These are phyloP conservation scores for Atkinsonella texensis DNA, from an alignment of 2,329 filamentous ascomycete genomes.

Conservation along the genomic window DNA sequence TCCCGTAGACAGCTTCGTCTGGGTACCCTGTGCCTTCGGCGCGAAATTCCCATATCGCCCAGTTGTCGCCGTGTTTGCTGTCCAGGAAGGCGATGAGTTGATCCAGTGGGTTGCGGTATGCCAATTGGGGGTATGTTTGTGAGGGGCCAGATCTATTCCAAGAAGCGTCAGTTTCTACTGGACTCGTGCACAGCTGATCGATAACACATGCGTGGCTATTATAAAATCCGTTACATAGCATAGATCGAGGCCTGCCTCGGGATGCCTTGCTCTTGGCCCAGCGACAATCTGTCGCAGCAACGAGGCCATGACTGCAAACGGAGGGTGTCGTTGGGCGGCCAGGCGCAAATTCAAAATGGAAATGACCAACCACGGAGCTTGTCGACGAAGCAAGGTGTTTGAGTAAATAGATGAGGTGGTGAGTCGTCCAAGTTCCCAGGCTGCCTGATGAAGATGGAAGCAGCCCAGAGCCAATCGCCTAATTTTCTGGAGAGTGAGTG, in stretches of 20 bases:
- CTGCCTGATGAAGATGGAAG: too few relatives aligned
- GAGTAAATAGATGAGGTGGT: too few relatives aligned
- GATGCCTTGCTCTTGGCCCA: slow-evolving; percentile 69
- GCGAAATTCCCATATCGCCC: slow-evolving; percentile 97
- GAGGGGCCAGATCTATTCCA: slow-evolving; percentile 69
- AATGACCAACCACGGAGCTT: too few relatives aligned
- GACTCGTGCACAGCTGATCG: neutral
- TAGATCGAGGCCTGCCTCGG: slow-evolving; percentile 80
- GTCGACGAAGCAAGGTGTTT: too few relatives aligned
- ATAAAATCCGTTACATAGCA: slow-evolving; percentile 89
- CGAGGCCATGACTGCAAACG: slow-evolving; percentile 43
- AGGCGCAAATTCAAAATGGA: too few relatives aligned
- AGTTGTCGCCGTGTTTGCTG: slow-evolving; percentile 66
- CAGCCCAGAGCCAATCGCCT: too few relatives aligned
- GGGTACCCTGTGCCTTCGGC: slow-evolving; percentile 95
- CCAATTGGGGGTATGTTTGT: slow-evolving; percentile 77
- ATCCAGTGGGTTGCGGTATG: slow-evolving; percentile 88
- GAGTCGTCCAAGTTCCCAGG: too few relatives aligned
- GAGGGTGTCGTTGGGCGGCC: too few relatives aligned
- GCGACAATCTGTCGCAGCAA: slow-evolving; percentile 86
- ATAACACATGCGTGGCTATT: slow-evolving; percentile 40
- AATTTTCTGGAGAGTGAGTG: too few relatives aligned
- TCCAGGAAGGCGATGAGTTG: slow-evolving; percentile 81
- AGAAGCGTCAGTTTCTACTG: neutral
- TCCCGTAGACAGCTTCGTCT: slow-evolving; percentile 73